Evolutionary conservation across 768 basidiomycete species (phyloP).

Genomic region (Xerocomellus chrysenteron): DNA sequence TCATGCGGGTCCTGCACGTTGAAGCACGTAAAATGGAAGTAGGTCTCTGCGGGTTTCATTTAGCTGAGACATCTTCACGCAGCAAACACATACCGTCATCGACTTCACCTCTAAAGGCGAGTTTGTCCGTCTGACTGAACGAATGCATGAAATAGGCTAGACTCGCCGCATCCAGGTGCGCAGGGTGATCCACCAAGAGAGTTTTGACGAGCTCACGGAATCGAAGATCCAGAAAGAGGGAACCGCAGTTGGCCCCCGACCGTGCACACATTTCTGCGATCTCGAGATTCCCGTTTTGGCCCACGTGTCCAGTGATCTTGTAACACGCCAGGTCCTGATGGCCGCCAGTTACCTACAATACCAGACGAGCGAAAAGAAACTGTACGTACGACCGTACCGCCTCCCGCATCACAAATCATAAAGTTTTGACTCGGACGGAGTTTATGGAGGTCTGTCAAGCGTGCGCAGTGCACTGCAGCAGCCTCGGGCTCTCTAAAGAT

Average conservation of each 20-base stretch:
- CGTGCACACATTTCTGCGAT: slow-evolving; percentile 90
- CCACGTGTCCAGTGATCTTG: slow-evolving; percentile 78
- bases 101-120: slow-evolving; percentile 64
- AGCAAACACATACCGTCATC: slow-evolving; percentile 63
- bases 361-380: slow-evolving; percentile 3
- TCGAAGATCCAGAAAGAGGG: slow-evolving; percentile 82
- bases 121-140: slow-evolving; percentile 87
- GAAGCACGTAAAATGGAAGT: slow-evolving; percentile 90
- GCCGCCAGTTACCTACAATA: slow-evolving; percentile 6
- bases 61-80: neutral
- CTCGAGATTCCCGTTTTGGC: slow-evolving; percentile 76
- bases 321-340: slow-evolving; percentile 50
- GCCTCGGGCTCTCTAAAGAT: slow-evolving; percentile 66
- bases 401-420: slow-evolving; percentile 90
- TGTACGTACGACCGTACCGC: slow-evolving; percentile 65
- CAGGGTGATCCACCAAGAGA: slow-evolving; percentile 79
- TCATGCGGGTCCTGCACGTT: slow-evolving; percentile 84
- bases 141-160: slow-evolving; percentile 87
- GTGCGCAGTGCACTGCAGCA: slow-evolving; percentile 88
- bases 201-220: slow-evolving; percentile 80
- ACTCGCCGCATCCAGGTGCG: slow-evolving; percentile 78
- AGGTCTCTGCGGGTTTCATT: slow-evolving; percentile 51
- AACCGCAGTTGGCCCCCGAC: slow-evolving; percentile 85
- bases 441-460: slow-evolving; percentile 76
- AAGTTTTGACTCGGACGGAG: slow-evolving; percentile 81